These are phyloP conservation scores for Fusarium sp. DNA, from an alignment of 2,329 filamentous ascomycete species.

Conservation along the genomic window DNA sequence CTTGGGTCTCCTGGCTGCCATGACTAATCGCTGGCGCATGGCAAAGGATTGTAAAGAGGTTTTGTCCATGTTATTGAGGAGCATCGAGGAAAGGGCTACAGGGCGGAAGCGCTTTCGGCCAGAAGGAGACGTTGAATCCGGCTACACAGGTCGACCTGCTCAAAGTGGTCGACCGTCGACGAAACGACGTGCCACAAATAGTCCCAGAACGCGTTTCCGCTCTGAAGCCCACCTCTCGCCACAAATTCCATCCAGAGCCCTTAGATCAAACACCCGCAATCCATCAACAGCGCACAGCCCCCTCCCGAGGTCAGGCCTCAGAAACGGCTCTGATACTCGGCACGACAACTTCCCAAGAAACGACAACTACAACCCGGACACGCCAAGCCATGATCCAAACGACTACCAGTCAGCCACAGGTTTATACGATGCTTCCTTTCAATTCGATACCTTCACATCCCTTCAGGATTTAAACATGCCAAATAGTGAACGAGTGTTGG, in stretches of 20 bases:
- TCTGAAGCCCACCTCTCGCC: background rate
- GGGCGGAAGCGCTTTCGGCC: background rate
- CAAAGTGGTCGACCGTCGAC: background rate
- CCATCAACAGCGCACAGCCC: background rate
- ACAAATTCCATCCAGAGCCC: background rate
- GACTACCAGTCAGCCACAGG: background rate
- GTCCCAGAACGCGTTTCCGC: background rate
- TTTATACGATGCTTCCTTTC: background rate
- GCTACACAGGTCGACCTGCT: background rate
- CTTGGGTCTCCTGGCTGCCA: background rate
- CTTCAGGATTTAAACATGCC: background rate
- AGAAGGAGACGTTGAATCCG: background rate
- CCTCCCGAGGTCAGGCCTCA: background rate
- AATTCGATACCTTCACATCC: background rate
- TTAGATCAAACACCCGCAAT: background rate
- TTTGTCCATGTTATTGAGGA: background rate
- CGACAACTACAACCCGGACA: background rate
- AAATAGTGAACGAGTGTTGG: background rate
- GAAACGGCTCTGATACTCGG: background rate
- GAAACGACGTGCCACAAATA: background rate
- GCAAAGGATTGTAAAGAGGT: background rate
- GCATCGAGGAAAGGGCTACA: background rate
- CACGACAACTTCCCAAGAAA: background rate
- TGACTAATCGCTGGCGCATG: constrained; percentile 1
- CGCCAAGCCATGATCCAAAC: background rate